phyloP scores from a whole-genome alignment of 768 basidiomycete genomes.

The Suillus sp. region DNA sequence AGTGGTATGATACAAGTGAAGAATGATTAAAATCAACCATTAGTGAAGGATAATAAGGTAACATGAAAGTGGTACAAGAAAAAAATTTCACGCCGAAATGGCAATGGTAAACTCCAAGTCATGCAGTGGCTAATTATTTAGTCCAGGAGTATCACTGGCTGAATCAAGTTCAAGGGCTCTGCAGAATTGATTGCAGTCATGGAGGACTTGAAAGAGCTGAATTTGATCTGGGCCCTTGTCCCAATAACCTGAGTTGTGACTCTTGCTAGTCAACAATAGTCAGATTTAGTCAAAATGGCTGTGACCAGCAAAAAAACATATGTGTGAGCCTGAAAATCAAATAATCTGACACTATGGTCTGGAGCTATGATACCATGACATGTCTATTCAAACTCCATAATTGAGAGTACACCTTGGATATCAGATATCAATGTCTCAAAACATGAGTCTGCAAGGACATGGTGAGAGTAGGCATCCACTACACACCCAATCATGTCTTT shows the following conservation, averaged over 20 bases:
- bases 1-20: too few relatives aligned
- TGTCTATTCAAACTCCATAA: too few relatives aligned
- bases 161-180: background rate
- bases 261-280: background rate
- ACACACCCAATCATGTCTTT: constrained; percentile 18
- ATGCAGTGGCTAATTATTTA: too few relatives aligned
- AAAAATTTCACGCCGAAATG: too few relatives aligned
- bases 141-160: too few relatives aligned
- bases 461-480: constrained; percentile 28
- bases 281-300: background rate
- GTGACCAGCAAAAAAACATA: background rate
- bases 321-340: constrained; percentile 22
- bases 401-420: too few relatives aligned
- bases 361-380: constrained; percentile 6
- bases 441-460: constrained; percentile 19
- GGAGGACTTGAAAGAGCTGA: background rate
- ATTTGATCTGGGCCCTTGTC: background rate
- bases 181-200: background rate
- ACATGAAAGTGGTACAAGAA: too few relatives aligned
- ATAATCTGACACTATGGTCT: constrained; percentile 11
- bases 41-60: too few relatives aligned
- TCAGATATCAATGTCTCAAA: background rate
- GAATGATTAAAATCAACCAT: too few relatives aligned
- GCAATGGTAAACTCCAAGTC: too few relatives aligned
- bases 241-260: background rate